Percentiles rank a stretch among this genome's conserved stretches.
Conservation (phyloP, 2,329 filamentous ascomycete genomes). For the Microcera coccophila region DNA sequence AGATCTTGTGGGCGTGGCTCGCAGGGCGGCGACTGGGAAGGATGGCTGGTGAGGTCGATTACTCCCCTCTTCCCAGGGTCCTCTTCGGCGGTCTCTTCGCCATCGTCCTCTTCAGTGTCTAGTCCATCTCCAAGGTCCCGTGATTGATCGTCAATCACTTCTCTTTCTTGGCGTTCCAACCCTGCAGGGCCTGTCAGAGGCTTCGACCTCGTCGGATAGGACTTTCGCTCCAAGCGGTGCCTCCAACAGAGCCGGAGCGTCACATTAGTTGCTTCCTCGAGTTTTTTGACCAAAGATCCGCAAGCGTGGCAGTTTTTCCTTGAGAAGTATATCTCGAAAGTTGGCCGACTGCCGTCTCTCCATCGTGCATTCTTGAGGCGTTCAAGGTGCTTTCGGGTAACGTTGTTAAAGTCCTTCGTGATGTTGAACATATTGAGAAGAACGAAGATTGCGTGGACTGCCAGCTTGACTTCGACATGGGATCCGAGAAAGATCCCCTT, state of each 20-base stretch:
- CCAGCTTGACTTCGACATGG: conserved; percentile 41
- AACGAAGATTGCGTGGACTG: conserved; percentile 29
- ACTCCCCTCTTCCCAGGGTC: conserved; percentile 3
- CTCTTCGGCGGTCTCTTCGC: conserved; percentile 2
- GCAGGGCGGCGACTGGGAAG: not conserved
- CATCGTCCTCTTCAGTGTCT: conserved; percentile 12
- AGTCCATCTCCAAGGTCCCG: conserved; percentile 20
- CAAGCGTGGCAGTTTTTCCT: conserved; percentile 31
- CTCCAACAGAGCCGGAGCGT: conserved; percentile 26
- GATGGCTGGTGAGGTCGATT: conserved; percentile 5
- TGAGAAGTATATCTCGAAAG: conserved; percentile 36
- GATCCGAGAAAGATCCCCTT: conserved; percentile 31
- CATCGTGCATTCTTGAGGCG: conserved; percentile 21
- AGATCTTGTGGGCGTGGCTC: not conserved
- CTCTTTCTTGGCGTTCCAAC: not conserved
- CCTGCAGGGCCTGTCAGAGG: too few relatives aligned
- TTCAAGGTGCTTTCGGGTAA: conserved; percentile 20
- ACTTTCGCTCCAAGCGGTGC: conserved; percentile 24
- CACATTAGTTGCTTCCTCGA: conserved; percentile 28
- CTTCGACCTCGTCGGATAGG: conserved; percentile 16
- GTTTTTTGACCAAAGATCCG: conserved; percentile 19
- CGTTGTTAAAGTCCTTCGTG: conserved; percentile 16
- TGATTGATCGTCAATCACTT: conserved; percentile 17
- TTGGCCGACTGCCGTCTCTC: conserved; percentile 25
- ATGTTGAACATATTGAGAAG: conserved; percentile 28